These are phyloP conservation scores for Pichia manshurica DNA, from an alignment of 805 yeast genomes.

Conservation along the genomic window DNA sequence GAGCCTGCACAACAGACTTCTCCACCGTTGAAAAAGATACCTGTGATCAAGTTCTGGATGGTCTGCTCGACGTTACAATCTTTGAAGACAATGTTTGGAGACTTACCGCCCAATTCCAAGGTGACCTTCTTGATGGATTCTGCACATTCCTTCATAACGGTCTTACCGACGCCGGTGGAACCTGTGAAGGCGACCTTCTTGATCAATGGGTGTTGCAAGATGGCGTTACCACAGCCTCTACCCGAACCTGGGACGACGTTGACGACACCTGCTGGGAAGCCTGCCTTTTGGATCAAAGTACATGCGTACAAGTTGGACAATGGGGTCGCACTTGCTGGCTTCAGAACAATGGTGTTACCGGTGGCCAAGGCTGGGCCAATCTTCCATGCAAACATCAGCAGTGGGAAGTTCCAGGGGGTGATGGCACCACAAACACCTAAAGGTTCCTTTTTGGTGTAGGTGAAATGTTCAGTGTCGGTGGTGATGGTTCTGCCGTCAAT, in stretches of 20 bases:
- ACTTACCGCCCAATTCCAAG: constrained; percentile 79
- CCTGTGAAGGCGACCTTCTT: constrained; percentile 80
- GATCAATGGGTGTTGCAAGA: constrained; percentile 61
- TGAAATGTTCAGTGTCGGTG: constrained; percentile 58
- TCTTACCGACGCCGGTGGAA: constrained; percentile 70
- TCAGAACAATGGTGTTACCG: constrained; percentile 67
- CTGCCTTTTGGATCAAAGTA: constrained; percentile 57
- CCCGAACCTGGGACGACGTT: constrained; percentile 75
- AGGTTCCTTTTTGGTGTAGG: constrained; percentile 67
- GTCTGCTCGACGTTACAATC: constrained; percentile 57
- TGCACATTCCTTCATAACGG: constrained; percentile 64
- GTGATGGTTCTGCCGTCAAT: constrained; percentile 58
- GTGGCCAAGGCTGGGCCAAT: constrained; percentile 74
- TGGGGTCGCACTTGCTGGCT: constrained; percentile 76
- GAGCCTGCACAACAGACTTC: constrained; percentile 83
- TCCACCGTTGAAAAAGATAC: constrained; percentile 77
- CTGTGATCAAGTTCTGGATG: constrained; percentile 47
- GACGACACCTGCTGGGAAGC: constrained; percentile 70
- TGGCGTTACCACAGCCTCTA: constrained; percentile 64
- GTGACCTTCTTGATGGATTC: constrained; percentile 75
- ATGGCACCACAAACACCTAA: constrained; percentile 80
- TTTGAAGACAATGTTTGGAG: constrained; percentile 68
- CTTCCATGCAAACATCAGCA: constrained; percentile 76
- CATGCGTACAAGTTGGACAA: constrained; percentile 64
- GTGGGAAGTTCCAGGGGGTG: constrained; percentile 83